These are phyloP conservation scores for Scedosporium boydii DNA, from an alignment of 2,329 filamentous ascomycete species.

Conservation along the genomic window DNA sequence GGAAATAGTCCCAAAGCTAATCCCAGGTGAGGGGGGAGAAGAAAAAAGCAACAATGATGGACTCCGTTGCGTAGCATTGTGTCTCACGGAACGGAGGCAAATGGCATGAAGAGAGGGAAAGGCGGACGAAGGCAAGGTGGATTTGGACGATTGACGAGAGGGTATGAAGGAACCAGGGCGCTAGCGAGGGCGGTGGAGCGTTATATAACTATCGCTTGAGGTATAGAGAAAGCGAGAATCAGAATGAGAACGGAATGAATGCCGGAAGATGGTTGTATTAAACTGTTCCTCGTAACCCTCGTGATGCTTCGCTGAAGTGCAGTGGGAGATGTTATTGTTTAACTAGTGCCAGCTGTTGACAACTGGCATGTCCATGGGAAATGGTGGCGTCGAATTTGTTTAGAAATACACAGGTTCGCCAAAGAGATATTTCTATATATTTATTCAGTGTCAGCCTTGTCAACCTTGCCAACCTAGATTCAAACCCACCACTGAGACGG, in stretches of 20 bases:
- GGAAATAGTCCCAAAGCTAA: background rate
- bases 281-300: too few species aligned
- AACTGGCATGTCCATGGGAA: too few species aligned
- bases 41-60: background rate
- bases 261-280: too few species aligned
- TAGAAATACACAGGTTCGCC: too few species aligned
- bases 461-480: too few species aligned
- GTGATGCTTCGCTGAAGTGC: background rate
- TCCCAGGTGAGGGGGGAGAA: background rate
- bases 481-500: too few species aligned
- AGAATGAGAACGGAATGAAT: background rate
- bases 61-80: background rate
- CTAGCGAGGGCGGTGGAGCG: background rate
- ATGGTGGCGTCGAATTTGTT: too few species aligned
- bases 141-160: background rate
- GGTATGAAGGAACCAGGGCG: background rate
- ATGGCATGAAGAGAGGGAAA: background rate
- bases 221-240: background rate
- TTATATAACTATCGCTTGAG: background rate
- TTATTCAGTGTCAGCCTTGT: too few species aligned
- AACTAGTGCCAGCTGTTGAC: too few species aligned
- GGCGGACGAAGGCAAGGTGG: background rate
- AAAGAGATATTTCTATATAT: too few species aligned
- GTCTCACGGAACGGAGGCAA: background rate
- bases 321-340: too few species aligned